These are phyloP conservation scores for Trametes cingulata DNA, from an alignment of 768 basidiomycete species.

Conservation along the genomic window DNA sequence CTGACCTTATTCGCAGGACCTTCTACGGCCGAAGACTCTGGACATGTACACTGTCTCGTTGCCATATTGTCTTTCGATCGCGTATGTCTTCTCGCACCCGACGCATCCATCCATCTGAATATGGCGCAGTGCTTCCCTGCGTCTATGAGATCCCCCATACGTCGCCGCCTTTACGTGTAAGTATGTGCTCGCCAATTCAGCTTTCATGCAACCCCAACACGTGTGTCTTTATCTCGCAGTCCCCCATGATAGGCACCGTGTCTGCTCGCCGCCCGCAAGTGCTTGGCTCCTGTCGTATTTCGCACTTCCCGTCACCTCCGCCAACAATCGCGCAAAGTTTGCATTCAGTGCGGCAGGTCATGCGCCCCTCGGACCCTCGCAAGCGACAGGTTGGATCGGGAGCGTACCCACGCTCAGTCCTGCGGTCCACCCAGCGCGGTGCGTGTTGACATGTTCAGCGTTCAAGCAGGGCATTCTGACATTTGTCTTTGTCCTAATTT, in stretches of 20 bases:
- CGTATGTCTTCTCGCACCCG: background rate
- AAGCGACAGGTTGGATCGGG: background rate
- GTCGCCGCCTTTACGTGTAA: constrained; percentile 4
- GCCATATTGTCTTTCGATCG: background rate
- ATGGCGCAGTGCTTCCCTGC: background rate
- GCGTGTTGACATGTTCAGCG: background rate
- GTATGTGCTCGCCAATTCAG: constrained; percentile 1
- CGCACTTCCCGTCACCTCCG: constrained; percentile 4
- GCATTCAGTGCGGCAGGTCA: background rate
- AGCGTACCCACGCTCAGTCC: background rate
- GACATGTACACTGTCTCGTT: background rate
- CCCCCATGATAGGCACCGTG: background rate
- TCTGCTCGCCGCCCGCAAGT: background rate
- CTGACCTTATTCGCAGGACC: background rate
- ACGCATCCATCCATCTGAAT: background rate
- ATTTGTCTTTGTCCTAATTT: too few relatives aligned
- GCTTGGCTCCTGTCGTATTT: background rate
- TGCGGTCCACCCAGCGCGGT: background rate
- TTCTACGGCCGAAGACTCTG: background rate
- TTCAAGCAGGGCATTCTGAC: too few relatives aligned
- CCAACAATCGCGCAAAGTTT: constrained; percentile 10
- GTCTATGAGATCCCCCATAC: background rate
- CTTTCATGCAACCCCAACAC: constrained; percentile 1
- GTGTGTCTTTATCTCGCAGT: constrained; percentile 1
- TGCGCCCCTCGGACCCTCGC: background rate